A percentile compares a stretch with the other conserved stretches of the same genome.
Evolutionary conservation across 2,329 filamentous ascomycete genomes (phyloP).

Genomic region (Thielaviopsis populi): DNA sequence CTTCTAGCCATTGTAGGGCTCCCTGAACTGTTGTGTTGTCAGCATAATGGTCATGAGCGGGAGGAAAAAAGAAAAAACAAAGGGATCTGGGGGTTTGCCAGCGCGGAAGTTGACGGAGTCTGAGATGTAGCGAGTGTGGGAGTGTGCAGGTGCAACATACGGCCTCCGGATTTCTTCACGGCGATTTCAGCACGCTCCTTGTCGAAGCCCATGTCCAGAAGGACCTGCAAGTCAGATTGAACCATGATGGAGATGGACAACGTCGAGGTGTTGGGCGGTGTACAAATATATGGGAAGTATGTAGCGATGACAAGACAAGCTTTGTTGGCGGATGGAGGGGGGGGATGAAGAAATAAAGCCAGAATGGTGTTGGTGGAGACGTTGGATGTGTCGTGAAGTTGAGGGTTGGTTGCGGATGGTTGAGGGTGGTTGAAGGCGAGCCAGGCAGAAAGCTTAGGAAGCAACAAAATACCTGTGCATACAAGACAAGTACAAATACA

Average conservation of each 20-base stretch:
- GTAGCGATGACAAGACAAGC: no score
- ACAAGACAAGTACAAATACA: no score
- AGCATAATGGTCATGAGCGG: background rate
- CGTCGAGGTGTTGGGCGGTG: conserved; percentile 19
- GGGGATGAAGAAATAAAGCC: no score
- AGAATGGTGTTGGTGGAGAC: no score
- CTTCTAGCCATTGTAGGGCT: conserved; percentile 87
- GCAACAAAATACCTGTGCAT: no score
- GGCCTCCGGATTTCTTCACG: conserved; percentile 64
- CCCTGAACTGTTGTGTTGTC: conserved; percentile 48
- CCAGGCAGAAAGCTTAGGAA: conserved; percentile 2
- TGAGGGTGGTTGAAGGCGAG: background rate
- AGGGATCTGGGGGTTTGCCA: no score
- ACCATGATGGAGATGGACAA: conserved; percentile 30
- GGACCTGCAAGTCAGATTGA: conserved; percentile 42
- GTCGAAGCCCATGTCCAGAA: conserved; percentile 69
- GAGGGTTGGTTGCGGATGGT: no score
- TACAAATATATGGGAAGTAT: background rate
- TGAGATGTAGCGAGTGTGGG: background rate
- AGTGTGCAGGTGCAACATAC: conserved; percentile 34
- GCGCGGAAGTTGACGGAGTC: background rate
- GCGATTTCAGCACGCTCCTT: conserved; percentile 68
- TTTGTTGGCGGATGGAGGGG: no score
- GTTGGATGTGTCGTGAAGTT: no score
- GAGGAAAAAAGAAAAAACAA: background rate